Percentiles rank a stretch among this genome's conserved stretches.
These are phyloP conservation scores for Anthostomella pinea DNA, from an alignment of 2,329 filamentous ascomycete species.

Conservation along the genomic window DNA sequence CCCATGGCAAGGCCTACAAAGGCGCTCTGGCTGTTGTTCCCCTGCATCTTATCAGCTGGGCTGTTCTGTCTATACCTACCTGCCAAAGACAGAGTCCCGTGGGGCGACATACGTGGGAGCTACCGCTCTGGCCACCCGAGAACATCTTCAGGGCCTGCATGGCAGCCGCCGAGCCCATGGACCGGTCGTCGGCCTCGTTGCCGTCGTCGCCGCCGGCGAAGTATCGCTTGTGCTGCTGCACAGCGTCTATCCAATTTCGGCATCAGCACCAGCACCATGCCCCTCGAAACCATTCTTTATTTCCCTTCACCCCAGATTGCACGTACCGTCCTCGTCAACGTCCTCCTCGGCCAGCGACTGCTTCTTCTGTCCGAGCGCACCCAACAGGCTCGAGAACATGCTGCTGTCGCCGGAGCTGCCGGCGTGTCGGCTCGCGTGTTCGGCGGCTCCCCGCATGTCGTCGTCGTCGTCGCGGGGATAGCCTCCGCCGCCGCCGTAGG, in stretches of 20 bases:
- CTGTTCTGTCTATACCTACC: no score
- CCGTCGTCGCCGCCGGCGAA: slow-evolving; percentile 56
- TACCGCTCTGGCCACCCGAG: slow-evolving; percentile 50
- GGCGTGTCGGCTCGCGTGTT: slow-evolving; percentile 46
- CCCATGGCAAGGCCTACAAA: slow-evolving; percentile 86
- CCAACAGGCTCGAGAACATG: slow-evolving; percentile 49
- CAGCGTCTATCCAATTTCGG: slow-evolving; percentile 49
- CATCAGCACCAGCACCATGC: no score
- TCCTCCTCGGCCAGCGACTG: slow-evolving; percentile 43
- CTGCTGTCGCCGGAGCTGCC: slow-evolving; percentile 45
- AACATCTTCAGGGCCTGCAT: slow-evolving; percentile 83
- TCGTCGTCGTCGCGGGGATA: slow-evolving; percentile 42
- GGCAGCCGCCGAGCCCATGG: slow-evolving; percentile 70
- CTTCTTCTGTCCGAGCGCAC: slow-evolving; percentile 49
- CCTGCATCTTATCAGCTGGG: slow-evolving; percentile 20
- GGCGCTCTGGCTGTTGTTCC: slow-evolving; percentile 64
- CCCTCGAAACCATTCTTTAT: no score
- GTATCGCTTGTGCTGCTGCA: slow-evolving; percentile 72
- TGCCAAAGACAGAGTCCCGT: no score
- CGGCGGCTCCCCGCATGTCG: slow-evolving; percentile 46
- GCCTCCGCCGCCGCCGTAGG: slow-evolving; percentile 33
- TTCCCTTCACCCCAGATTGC: not conserved
- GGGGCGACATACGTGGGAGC: slow-evolving; percentile 31
- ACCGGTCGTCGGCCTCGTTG: slow-evolving; percentile 46
- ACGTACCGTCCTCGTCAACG: slow-evolving; percentile 48